Conservation (phyloP, 495 filamentous ascomycete genomes). For the Cenococcum geophilum region DNA sequence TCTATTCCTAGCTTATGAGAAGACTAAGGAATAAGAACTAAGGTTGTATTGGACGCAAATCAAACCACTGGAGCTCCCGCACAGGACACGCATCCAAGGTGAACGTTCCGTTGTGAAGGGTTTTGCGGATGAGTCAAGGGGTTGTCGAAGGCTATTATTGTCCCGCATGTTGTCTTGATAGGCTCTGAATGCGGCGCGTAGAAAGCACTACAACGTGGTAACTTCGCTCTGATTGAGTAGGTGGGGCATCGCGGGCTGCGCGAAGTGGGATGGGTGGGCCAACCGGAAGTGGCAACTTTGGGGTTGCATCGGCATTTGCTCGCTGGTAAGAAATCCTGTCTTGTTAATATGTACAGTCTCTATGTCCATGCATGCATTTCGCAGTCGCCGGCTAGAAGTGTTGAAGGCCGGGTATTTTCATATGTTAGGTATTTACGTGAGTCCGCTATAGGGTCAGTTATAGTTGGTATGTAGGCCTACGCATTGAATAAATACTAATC, state of each 20-base stretch:
- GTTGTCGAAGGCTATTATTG: neutral
- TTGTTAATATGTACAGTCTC: neutral
- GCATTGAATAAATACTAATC: too few relatives aligned
- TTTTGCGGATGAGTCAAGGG: neutral
- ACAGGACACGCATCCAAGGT: neutral
- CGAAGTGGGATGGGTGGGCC: conserved; percentile 3
- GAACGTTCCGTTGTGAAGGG: neutral
- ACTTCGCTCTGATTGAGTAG: neutral
- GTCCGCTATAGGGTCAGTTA: too few relatives aligned
- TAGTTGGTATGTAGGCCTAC: too few relatives aligned
- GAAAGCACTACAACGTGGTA: neutral
- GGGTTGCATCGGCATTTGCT: conserved; percentile 3
- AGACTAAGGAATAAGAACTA: too few relatives aligned
- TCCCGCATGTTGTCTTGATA: neutral
- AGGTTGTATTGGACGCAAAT: too few relatives aligned
- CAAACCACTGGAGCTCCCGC: neutral
- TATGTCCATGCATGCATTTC: neutral
- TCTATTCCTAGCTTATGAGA: too few relatives aligned
- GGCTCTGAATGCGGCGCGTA: neutral
- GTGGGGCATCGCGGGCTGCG: neutral
- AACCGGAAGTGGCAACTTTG: neutral
- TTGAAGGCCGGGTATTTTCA: too few relatives aligned
- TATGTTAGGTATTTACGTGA: too few relatives aligned
- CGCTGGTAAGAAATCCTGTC: neutral
- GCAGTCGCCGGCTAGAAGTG: too few relatives aligned